Conservation (phyloP, 1,284 basidiomycete species). For the Sporisorium sorghi region DNA sequence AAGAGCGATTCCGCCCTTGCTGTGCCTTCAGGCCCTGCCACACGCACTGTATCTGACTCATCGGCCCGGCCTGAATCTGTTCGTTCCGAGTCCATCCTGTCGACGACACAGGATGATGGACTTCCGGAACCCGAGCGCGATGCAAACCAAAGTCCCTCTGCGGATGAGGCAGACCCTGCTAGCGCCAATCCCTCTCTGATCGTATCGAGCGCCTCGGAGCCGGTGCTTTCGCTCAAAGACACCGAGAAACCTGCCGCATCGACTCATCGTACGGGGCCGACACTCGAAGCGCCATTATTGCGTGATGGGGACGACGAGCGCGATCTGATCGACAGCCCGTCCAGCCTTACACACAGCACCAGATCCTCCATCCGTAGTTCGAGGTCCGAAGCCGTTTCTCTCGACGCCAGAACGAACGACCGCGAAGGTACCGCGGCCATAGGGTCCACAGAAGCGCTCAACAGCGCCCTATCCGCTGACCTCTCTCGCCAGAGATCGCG, state of each 20-base stretch:
- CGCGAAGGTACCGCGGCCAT: background rate
- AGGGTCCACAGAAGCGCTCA: constrained; percentile 2
- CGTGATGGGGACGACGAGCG: constrained; percentile 17
- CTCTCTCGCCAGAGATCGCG: constrained; percentile 12
- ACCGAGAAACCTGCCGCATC: background rate
- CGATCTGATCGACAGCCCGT: constrained; percentile 37
- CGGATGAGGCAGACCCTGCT: background rate
- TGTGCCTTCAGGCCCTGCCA: constrained; percentile 5
- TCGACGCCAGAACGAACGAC: background rate
- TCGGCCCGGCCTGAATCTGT: constrained; percentile 7
- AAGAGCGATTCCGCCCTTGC: constrained; percentile 23
- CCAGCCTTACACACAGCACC: constrained; percentile 31
- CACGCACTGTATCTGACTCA: constrained; percentile 29
- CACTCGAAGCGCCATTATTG: constrained; percentile 9
- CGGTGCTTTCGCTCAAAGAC: constrained; percentile 11
- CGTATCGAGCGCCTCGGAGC: constrained; percentile 42
- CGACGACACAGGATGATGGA: background rate
- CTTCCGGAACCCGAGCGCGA: constrained; percentile 9
- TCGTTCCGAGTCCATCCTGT: background rate
- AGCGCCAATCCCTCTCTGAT: constrained; percentile 21
- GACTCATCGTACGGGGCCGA: background rate
- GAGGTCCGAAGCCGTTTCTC: constrained; percentile 16
- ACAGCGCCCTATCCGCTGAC: background rate
- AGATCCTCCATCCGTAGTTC: constrained; percentile 33
- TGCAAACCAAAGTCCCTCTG: background rate